These are phyloP conservation scores for Fagus sylvatica DNA, from an alignment of 306 rosid genomes.

Conservation along the genomic window DNA sequence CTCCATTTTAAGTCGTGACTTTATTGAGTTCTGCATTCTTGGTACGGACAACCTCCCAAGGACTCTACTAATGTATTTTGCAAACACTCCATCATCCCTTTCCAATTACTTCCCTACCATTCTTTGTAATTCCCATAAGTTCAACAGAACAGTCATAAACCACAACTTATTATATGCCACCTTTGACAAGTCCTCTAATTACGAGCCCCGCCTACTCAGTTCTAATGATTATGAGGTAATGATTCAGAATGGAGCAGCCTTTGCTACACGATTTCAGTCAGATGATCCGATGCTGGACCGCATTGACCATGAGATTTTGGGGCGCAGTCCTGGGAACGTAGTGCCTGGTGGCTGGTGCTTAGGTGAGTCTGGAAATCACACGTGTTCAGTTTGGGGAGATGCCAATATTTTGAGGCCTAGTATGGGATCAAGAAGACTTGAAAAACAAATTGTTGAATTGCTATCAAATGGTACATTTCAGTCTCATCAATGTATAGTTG, in stretches of 20 bases:
- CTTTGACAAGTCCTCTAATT: conserved; percentile 35
- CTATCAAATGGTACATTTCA: conserved; percentile 61
- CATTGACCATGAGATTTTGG: conserved; percentile 68
- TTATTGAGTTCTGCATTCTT: conserved; percentile 78
- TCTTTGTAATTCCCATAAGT: conserved; percentile 74
- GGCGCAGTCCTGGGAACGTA: conserved; percentile 43
- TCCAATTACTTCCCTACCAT: conserved; percentile 84
- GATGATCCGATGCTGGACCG: conserved; percentile 73
- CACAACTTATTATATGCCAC: conserved; percentile 57
- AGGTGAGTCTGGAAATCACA: conserved; percentile 68
- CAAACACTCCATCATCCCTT: conserved; percentile 77
- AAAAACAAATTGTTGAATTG: conserved; percentile 61
- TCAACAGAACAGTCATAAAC: conserved; percentile 72
- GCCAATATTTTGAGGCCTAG: conserved; percentile 89
- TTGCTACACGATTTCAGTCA: conserved; percentile 52
- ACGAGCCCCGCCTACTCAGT: conserved; percentile 42
- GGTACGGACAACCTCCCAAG: conserved; percentile 93
- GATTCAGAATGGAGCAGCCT: conserved; percentile 79
- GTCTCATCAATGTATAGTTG: conserved; percentile 53
- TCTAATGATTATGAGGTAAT: conserved; percentile 57
- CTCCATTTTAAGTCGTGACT: conserved; percentile 64
- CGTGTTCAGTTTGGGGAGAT: conserved; percentile 92
- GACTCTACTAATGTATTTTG: conserved; percentile 80
- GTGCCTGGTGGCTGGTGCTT: conserved; percentile 98
- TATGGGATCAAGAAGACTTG: conserved; percentile 69